Percentiles rank a stretch among this genome's conserved stretches.
These are phyloP conservation scores for Teratosphaeria gauchensis DNA, from an alignment of 2,329 filamentous ascomycete species.

Conservation along the genomic window DNA sequence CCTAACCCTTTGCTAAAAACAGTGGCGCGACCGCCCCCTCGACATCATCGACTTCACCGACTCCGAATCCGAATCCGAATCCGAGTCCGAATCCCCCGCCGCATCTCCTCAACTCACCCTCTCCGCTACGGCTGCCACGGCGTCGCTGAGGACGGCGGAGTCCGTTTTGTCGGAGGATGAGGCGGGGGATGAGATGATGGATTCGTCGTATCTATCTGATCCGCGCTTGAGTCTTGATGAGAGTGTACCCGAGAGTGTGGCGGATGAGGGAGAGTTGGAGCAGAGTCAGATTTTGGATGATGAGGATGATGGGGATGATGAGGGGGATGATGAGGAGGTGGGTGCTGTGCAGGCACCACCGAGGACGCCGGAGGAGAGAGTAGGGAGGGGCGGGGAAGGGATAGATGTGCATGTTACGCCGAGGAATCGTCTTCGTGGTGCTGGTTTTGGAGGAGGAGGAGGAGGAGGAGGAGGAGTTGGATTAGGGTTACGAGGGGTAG, in stretches of 20 bases:
- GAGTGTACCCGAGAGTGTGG: conserved; percentile 1
- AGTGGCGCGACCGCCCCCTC: conserved; percentile 73
- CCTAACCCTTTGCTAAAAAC: too few species aligned
- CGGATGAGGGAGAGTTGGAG: conserved; percentile 4
- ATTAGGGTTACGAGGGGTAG: not conserved
- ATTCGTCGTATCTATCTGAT: conserved; percentile 13
- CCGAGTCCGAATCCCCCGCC: conserved; percentile 24
- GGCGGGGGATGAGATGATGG: conserved; percentile 15
- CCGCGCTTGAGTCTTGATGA: conserved; percentile 10
- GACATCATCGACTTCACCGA: conserved; percentile 83
- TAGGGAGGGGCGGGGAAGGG: not conserved
- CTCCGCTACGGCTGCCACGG: conserved; percentile 8
- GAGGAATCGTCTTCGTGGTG: not conserved
- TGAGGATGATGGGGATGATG: conserved; percentile 4
- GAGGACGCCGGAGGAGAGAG: not conserved
- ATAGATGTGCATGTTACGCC: not conserved
- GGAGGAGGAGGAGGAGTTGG: not conserved
- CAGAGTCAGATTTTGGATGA: conserved; percentile 2
- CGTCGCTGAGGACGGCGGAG: conserved; percentile 1
- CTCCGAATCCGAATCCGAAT: conserved; percentile 53
- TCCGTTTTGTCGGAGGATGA: conserved; percentile 25
- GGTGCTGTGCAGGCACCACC: not conserved
- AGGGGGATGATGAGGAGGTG: not conserved
- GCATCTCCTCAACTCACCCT: conserved; percentile 1
- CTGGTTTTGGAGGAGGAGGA: too few species aligned